A percentile compares a stretch with the other conserved stretches of the same genome.
Conservation (phyloP, 768 basidiomycete genomes). For the Flagelloscypha sp. region DNA sequence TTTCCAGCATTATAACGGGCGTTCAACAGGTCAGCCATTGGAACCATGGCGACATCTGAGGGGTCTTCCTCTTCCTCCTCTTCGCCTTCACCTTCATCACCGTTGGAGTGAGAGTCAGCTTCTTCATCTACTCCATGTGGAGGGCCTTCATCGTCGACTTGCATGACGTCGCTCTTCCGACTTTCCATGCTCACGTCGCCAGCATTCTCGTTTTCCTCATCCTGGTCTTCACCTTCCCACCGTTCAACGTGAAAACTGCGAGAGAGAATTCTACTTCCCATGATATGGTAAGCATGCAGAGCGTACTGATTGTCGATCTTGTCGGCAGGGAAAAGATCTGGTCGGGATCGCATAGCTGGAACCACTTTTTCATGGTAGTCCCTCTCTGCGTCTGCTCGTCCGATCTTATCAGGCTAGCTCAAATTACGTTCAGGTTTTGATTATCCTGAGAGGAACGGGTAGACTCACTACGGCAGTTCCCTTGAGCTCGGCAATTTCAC, state of each 20-base stretch:
- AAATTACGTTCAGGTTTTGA: conserved; percentile 2
- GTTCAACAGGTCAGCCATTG: conserved; percentile 94
- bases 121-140: no score
- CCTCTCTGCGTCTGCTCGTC: conserved; percentile 71
- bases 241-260: conserved; percentile 82
- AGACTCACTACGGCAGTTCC: conserved; percentile 86
- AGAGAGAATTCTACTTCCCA: conserved; percentile 88
- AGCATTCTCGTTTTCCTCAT: conserved; percentile 12
- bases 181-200: conserved; percentile 28
- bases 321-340: conserved; percentile 60
- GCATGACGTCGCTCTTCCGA: conserved; percentile 34
- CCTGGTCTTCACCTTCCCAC: conserved; percentile 29
- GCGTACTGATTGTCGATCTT: conserved; percentile 46
- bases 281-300: conserved; percentile 71
- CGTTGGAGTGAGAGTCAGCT: conserved; percentile 18
- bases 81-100: conserved; percentile 32
- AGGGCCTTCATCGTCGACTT: conserved; percentile 19
- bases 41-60: conserved; percentile 81
- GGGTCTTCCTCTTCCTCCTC: conserved; percentile 46
- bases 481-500: conserved; percentile 62
- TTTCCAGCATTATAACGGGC: conserved; percentile 82
- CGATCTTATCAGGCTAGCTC: conserved; percentile 47
- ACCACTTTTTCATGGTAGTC: conserved; percentile 60
- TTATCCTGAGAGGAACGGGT: conserved; percentile 18
- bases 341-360: conserved; percentile 60